Evolutionary conservation across 257 asterid genomes (phyloP).

Genomic region (Primulina eburnea): DNA sequence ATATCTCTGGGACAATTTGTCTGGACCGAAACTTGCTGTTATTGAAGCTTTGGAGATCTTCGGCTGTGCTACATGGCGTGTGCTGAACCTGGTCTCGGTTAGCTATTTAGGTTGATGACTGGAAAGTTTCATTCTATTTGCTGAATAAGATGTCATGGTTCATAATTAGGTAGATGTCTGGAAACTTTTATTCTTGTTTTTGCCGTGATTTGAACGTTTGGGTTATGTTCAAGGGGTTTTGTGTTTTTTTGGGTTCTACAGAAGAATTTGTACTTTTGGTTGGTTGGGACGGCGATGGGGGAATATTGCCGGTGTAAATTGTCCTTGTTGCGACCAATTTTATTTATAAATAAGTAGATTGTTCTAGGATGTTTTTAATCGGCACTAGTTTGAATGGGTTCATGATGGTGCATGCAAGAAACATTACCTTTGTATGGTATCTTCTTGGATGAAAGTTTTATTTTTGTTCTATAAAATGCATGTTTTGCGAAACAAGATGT

Average conservation of each 20-base stretch:
- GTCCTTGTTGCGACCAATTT: not conserved
- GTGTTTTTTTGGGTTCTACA: not conserved
- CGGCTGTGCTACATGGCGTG: not conserved
- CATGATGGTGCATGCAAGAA: not conserved
- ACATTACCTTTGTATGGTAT: no score
- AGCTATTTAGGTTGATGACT: not conserved
- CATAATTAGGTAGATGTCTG: not conserved
- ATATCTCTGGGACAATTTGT: not conserved
- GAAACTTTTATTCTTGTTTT: not conserved
- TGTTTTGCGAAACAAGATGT: no score
- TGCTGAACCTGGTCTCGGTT: not conserved
- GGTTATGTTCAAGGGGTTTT: not conserved
- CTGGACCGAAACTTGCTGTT: not conserved
- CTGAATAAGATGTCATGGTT: not conserved
- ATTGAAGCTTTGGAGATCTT: not conserved
- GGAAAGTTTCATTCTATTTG: not conserved
- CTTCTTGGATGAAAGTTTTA: no score
- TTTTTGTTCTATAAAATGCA: no score
- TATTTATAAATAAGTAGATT: not conserved
- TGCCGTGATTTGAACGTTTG: not conserved
- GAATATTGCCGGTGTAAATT: not conserved
- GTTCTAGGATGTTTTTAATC: not conserved
- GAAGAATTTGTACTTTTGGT: not conserved
- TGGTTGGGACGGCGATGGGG: not conserved
- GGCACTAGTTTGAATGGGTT: not conserved